Evolutionary conservation across 140 eudicot genomes (phyloP).

Genomic region (Anethum foeniculum): DNA sequence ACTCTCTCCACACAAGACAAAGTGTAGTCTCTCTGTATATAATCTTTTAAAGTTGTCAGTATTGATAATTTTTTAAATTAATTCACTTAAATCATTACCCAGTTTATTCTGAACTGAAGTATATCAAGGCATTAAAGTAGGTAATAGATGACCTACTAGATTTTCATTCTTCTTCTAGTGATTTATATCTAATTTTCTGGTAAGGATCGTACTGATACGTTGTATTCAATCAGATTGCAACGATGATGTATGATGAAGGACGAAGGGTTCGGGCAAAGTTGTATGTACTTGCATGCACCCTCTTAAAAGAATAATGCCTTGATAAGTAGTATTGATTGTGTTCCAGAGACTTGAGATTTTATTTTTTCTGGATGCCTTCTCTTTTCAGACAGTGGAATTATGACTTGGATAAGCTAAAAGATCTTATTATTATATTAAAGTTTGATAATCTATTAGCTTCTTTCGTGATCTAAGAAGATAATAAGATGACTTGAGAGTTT

Average conservation of each 20-base stretch:
- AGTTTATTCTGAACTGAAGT: neutral
- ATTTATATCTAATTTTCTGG: neutral
- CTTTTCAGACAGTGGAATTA: neutral
- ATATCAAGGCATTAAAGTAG: neutral
- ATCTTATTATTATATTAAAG: neutral
- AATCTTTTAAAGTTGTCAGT: neutral
- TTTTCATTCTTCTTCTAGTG: neutral
- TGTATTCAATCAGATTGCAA: slow-evolving; percentile 49
- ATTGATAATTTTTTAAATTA: neutral
- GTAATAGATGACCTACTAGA: neutral
- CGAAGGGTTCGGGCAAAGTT: slow-evolving; percentile 27
- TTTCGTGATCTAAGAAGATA: neutral
- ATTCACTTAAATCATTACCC: neutral
- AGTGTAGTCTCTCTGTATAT: neutral
- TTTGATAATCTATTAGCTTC: neutral
- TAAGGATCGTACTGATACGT: slow-evolving; percentile 28
- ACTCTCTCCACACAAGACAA: neutral
- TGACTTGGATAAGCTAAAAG: neutral
- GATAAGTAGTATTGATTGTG: slow-evolving; percentile 23
- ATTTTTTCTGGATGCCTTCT: neutral
- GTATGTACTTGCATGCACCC: slow-evolving; percentile 23
- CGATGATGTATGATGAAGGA: slow-evolving; percentile 43
- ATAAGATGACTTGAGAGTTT: neutral
- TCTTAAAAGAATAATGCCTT: slow-evolving; percentile 27
- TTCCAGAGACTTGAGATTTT: slow-evolving; percentile 5